Evolutionary conservation across 208 protist species (phyloP).

Genomic region (Leishmania major): DNA sequence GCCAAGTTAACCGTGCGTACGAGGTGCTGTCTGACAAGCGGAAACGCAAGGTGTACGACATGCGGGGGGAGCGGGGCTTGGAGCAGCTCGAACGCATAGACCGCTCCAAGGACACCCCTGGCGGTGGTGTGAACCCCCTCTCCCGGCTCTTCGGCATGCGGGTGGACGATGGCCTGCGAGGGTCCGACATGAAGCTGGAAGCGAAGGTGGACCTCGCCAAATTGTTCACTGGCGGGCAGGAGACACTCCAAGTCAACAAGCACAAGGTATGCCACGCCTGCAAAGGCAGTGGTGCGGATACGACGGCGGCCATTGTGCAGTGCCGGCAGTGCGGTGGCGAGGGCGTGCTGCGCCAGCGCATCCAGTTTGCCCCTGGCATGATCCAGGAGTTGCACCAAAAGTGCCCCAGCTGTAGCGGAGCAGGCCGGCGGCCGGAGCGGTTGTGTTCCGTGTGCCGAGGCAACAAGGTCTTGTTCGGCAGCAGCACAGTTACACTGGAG

Average conservation of each 20-base stretch:
- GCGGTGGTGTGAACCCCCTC: conserved; percentile 47
- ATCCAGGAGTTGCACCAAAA: conserved; percentile 70
- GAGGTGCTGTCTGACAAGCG: conserved; percentile 90
- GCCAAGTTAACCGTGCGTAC: conserved; percentile 85
- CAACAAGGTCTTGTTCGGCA: conserved; percentile 54
- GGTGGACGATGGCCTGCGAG: conserved; percentile 55
- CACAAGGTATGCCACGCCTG: conserved; percentile 87
- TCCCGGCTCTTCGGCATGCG: conserved; percentile 55
- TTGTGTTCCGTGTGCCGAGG: conserved; percentile 82
- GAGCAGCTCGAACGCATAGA: conserved; percentile 67
- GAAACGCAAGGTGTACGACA: conserved; percentile 93
- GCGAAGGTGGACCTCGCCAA: conserved; percentile 88
- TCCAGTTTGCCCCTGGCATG: conserved; percentile 78
- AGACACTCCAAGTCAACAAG: conserved; percentile 78
- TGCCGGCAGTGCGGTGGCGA: conserved; percentile 69
- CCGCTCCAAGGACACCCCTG: conserved; percentile 20
- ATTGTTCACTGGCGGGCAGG: conserved; percentile 92
- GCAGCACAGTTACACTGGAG: conserved; percentile 54
- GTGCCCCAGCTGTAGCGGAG: conserved; percentile 88
- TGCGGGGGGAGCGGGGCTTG: conserved; percentile 87
- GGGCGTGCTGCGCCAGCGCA: conserved; percentile 65
- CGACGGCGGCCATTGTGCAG: conserved; percentile 19
- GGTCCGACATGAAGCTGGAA: conserved; percentile 73
- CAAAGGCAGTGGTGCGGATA: conserved; percentile 60
- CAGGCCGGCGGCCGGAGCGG: conserved; percentile 73